These are phyloP conservation scores for Podospora bellae-mahoneyi DNA, from an alignment of 495 filamentous ascomycete species.

Conservation along the genomic window DNA sequence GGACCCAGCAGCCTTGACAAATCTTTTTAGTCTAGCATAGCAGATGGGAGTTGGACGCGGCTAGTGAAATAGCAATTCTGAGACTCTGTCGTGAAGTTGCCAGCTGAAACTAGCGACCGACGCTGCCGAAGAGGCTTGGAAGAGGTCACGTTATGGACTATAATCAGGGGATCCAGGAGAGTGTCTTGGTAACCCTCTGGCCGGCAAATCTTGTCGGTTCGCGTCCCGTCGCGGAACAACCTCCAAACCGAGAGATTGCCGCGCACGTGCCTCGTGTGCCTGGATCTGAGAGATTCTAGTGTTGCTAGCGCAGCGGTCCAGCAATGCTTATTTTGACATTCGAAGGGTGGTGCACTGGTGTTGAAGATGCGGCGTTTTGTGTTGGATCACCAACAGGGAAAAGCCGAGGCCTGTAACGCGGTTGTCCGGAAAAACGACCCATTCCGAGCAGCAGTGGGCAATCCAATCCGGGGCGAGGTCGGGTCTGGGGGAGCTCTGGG, in stretches of 20 bases:
- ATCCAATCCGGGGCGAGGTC: neutral
- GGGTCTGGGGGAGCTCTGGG: slow-evolving; percentile 9
- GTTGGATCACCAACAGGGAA: neutral
- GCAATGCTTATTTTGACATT: slow-evolving; percentile 11
- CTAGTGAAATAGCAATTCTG: too few species aligned
- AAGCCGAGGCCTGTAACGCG: slow-evolving; percentile 1
- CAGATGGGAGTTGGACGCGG: too few species aligned
- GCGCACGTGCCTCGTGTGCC: neutral
- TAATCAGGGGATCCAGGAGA: neutral
- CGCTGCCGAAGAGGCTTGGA: neutral
- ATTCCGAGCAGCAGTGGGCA: neutral
- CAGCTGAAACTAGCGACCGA: neutral
- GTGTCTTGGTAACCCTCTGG: neutral
- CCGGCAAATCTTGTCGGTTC: slow-evolving; percentile 3
- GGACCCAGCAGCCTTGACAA: neutral
- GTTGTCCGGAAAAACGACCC: slow-evolving; percentile 1
- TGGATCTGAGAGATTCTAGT: neutral
- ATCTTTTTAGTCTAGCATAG: too few species aligned
- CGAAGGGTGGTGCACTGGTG: neutral
- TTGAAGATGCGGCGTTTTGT: neutral
- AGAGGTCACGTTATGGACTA: neutral
- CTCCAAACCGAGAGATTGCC: neutral
- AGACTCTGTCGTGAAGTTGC: neutral
- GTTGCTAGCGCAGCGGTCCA: neutral
- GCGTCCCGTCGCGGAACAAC: neutral